Conservation (phyloP, 192 early-diverging fungal genomes). For the Backusella circina region DNA sequence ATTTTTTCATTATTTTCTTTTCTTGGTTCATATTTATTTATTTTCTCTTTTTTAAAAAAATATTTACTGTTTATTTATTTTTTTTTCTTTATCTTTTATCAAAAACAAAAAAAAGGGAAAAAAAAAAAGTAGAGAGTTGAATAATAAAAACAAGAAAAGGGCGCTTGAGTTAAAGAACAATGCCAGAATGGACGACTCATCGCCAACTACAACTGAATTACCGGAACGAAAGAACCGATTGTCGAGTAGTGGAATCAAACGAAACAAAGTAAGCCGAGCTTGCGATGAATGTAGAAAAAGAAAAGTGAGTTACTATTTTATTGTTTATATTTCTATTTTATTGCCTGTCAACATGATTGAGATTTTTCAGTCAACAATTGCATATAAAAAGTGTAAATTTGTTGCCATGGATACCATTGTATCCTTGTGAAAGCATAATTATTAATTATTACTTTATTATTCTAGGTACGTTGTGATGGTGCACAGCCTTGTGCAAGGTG, state of each 20-base stretch:
- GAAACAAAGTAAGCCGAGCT: conserved; percentile 29
- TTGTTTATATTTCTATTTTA: neutral
- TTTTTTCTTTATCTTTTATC: neutral
- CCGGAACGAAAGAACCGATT: conserved; percentile 20
- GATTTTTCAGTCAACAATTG: neutral
- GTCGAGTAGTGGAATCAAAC: conserved; percentile 13
- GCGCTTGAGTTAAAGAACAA: neutral
- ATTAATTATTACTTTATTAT: neutral
- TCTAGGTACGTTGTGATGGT: conserved; percentile 37
- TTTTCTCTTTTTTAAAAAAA: neutral
- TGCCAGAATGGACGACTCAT: conserved; percentile 25
- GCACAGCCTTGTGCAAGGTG: conserved; percentile 32
- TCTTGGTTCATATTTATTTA: neutral
- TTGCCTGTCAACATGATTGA: neutral
- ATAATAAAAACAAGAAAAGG: neutral
- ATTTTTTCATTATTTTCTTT: neutral
- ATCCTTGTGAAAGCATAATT: neutral
- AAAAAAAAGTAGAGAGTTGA: too few species aligned
- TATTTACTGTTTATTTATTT: neutral
- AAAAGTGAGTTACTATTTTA: conserved; percentile 22
- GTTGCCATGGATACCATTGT: neutral
- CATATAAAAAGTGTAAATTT: conserved; percentile 1
- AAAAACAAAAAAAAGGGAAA: neutral
- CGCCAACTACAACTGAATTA: conserved; percentile 20
- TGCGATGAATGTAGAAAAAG: conserved; percentile 37